These are phyloP conservation scores for Petunia secreta DNA, from an alignment of 257 asterid genomes.

Conservation along the genomic window DNA sequence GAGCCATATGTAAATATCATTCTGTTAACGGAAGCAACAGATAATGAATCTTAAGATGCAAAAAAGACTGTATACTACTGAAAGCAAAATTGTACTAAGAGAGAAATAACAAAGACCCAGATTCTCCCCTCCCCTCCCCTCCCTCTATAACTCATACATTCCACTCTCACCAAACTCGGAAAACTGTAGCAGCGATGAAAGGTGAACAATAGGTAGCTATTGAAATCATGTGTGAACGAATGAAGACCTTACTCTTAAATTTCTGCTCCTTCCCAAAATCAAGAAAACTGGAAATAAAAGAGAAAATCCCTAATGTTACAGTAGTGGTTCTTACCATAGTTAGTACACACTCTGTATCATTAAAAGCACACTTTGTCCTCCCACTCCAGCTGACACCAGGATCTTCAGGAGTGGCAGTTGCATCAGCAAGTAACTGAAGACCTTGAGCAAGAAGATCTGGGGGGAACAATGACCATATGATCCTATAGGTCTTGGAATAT, in stretches of 20 bases:
- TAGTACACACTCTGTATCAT: constrained; percentile 74
- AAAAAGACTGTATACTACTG: constrained; percentile 11
- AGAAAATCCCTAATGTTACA: background rate
- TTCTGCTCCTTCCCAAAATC: background rate
- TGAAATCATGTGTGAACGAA: constrained; percentile 18
- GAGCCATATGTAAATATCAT: constrained; percentile 75
- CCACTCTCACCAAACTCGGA: constrained; percentile 24
- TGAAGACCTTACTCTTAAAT: background rate
- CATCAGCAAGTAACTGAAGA: constrained; percentile 73
- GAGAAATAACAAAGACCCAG: constrained; percentile 4
- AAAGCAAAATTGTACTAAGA: constrained; percentile 18
- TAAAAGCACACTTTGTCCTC: constrained; percentile 73
- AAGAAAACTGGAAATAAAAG: constrained; percentile 21
- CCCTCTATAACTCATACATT: constrained; percentile 5
- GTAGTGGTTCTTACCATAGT: constrained; percentile 57
- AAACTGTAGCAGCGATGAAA: constrained; percentile 11
- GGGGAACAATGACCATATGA: constrained; percentile 88
- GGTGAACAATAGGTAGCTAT: constrained; percentile 8
- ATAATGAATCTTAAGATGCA: constrained; percentile 16
- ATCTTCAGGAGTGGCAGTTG: constrained; percentile 90
- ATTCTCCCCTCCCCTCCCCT: constrained; percentile 11
- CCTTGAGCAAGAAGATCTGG: constrained; percentile 90
- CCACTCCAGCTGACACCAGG: constrained; percentile 92
- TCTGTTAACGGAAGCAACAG: constrained; percentile 50
- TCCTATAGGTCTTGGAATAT: constrained; percentile 49